Evolutionary conservation across 768 basidiomycete species (phyloP), one percentile per base, ranked within the genome.

Genomic region (Dioszegia aurantiaca): DNA sequence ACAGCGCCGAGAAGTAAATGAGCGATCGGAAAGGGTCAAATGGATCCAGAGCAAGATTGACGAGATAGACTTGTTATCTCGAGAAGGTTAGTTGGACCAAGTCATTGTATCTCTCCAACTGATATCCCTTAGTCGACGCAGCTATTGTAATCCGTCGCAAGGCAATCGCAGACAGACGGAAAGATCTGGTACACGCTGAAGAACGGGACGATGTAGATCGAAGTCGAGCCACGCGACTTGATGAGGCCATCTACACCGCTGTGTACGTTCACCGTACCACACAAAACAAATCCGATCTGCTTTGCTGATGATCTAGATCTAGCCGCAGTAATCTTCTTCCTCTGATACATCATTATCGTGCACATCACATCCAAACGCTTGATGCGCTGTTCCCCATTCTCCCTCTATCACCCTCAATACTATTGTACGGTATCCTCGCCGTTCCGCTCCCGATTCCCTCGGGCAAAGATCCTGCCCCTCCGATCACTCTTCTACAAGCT

Each of bases 371-470:
- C 59, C 84, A 86, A 17, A 82, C 81, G 12, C 82, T 95, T 43
- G 84, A 87, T 39, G 78, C 80, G 12, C 86, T 94, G 65, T 97
- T 87, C 76, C 92, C 93, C 23, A 94, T 99, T 67, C 88, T 90
- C 53, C 85, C 94, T 17, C 81, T 85, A 45, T 87, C 87, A 11
- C 81, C 91, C 12, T 84, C 88, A 0, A 86, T 90, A 67, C 80
- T 98, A n/a, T 83, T 95, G 27, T 99, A 88, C 75, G 85, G 88
- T 12, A 89, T 99, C 72, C 80, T 92, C 48, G 81, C 83, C 48
- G 85, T 90, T 44, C 89, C 95, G n/a, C 81, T 99, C 10, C 93
- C 95, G 1, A 92, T 97, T 60, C 90, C 90, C 16, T 66, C 85
- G 23, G 80, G 82, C 28, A 83, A 84, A 52, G 88, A 92, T 64